phyloP scores from a whole-genome alignment of 768 basidiomycete genomes.

The Hygrocybe punicea region DNA sequence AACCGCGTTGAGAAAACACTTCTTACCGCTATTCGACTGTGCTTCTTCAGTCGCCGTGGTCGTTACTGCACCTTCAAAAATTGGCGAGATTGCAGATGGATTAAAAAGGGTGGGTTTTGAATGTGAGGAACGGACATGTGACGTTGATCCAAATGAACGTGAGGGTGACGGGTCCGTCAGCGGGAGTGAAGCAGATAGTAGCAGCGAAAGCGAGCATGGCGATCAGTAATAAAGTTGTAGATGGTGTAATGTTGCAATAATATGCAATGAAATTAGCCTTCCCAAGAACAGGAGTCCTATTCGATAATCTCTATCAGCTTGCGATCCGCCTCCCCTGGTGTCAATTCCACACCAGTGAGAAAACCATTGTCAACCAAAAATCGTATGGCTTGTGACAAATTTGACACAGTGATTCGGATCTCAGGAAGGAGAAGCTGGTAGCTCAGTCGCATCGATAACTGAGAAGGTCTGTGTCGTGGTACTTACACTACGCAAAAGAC shows the following conservation, averaged over 20 bases:
- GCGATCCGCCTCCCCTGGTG: conserved; percentile 69
- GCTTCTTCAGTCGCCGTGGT: conserved; percentile 74
- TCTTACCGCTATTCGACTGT: conserved; percentile 82
- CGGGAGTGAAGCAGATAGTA: conserved; percentile 24
- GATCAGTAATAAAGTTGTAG: conserved; percentile 13
- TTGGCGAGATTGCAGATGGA: conserved; percentile 62
- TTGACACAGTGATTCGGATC: conserved; percentile 83
- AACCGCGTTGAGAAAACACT: conserved; percentile 61
- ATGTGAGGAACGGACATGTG: conserved; percentile 68
- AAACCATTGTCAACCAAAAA: conserved; percentile 92
- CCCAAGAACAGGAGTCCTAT: not conserved
- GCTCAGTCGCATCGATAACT: conserved; percentile 6
- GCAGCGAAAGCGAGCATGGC: conserved; percentile 10
- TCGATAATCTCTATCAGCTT: conserved; percentile 59
- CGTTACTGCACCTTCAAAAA: conserved; percentile 79
- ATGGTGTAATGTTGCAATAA: not conserved
- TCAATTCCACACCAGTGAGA: conserved; percentile 72
- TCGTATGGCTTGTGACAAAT: conserved; percentile 86
- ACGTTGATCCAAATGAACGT: conserved; percentile 52
- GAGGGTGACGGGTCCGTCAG: conserved; percentile 34
- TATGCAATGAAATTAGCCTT: not conserved
- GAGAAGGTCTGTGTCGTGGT: not conserved
- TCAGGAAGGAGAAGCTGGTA: conserved; percentile 75
- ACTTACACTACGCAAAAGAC: conserved; percentile 76
- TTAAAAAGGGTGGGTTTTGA: conserved; percentile 69